Percentiles rank a stretch among this genome's conserved stretches.
Evolutionary conservation across 2,329 filamentous ascomycete genomes (phyloP).

Genomic region (Diaporthe destruens): DNA sequence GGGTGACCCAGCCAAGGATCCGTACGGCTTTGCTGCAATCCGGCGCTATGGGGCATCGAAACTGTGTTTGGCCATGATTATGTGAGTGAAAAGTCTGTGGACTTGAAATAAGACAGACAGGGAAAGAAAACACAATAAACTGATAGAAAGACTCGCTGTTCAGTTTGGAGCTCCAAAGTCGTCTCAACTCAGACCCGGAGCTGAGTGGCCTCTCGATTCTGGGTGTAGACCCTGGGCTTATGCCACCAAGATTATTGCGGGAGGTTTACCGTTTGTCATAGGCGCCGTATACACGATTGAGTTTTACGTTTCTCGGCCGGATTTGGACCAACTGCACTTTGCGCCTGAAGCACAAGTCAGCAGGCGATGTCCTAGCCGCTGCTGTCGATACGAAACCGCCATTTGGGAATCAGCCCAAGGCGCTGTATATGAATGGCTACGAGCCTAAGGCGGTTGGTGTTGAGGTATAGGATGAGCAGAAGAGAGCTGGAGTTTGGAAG

Average conservation of each 20-base stretch:
- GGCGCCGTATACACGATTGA: slow-evolving; percentile 31
- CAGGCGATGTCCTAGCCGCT: slow-evolving; percentile 23
- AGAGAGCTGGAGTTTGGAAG: slow-evolving; percentile 28
- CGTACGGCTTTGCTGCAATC: slow-evolving; percentile 40
- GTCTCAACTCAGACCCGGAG: slow-evolving; percentile 47
- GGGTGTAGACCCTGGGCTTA: slow-evolving; percentile 51
- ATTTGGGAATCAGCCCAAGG: slow-evolving; percentile 20
- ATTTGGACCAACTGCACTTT: slow-evolving; percentile 18
- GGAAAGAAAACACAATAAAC: not conserved
- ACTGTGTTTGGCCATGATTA: slow-evolving; percentile 51
- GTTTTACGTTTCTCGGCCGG: not conserved
- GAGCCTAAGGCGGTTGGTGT: not conserved
- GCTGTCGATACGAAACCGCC: not conserved
- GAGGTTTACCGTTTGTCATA: slow-evolving; percentile 42
- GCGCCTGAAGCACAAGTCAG: slow-evolving; percentile 25
- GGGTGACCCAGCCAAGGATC: slow-evolving; percentile 42
- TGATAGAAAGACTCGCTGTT: not conserved
- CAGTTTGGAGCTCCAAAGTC: slow-evolving; percentile 48
- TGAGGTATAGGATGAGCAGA: slow-evolving; percentile 19
- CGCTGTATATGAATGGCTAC: slow-evolving; percentile 19
- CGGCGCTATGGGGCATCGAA: slow-evolving; percentile 52
- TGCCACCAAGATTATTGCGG: slow-evolving; percentile 44
- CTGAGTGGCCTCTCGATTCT: slow-evolving; percentile 49
- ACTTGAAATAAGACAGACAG: no score
- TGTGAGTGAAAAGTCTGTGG: slow-evolving; percentile 41